These are phyloP conservation scores for Mariannaea sp. DNA, from an alignment of 2,329 filamentous ascomycete genomes.

Conservation along the genomic window DNA sequence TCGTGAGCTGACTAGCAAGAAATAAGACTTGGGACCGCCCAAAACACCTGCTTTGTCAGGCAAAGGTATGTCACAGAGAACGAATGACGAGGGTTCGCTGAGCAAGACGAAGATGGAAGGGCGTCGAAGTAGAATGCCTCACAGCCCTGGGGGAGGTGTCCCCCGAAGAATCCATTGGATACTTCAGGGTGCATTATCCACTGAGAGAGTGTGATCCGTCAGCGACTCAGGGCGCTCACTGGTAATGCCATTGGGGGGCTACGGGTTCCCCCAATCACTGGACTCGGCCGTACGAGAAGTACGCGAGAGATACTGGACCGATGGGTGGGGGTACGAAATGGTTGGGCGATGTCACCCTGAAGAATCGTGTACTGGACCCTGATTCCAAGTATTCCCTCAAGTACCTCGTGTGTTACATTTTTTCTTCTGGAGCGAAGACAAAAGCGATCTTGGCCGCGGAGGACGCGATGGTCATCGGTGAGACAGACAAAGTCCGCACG, in stretches of 20 bases:
- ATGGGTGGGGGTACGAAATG: conserved; percentile 24
- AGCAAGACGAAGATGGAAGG: conserved; percentile 32
- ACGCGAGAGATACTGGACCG: conserved; percentile 31
- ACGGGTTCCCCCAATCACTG: too few species aligned
- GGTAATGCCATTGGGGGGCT: too few species aligned
- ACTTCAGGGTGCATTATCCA: conserved; percentile 19
- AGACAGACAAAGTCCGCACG: conserved; percentile 1
- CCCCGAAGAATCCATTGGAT: conserved; percentile 13
- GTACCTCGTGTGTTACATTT: conserved; percentile 15
- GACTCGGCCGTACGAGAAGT: conserved; percentile 24
- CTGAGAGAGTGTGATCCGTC: conserved; percentile 28
- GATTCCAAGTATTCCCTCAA: conserved; percentile 23
- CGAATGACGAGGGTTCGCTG: conserved; percentile 30
- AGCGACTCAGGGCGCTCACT: too few species aligned
- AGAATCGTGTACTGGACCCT: conserved; percentile 20
- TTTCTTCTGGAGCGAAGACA: too few species aligned
- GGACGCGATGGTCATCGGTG: conserved; percentile 13
- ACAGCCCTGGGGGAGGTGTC: too few species aligned
- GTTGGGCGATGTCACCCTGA: conserved; percentile 15
- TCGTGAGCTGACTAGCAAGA: conserved; percentile 36
- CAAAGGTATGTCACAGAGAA: conserved; percentile 12
- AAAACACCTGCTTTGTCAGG: conserved; percentile 35
- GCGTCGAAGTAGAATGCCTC: conserved; percentile 28
- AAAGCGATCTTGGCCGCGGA: conserved; percentile 3
- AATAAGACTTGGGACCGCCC: conserved; percentile 15